Evolutionary conservation across 1,284 basidiomycete species (phyloP).

Genomic region (Ustilago sp.): DNA sequence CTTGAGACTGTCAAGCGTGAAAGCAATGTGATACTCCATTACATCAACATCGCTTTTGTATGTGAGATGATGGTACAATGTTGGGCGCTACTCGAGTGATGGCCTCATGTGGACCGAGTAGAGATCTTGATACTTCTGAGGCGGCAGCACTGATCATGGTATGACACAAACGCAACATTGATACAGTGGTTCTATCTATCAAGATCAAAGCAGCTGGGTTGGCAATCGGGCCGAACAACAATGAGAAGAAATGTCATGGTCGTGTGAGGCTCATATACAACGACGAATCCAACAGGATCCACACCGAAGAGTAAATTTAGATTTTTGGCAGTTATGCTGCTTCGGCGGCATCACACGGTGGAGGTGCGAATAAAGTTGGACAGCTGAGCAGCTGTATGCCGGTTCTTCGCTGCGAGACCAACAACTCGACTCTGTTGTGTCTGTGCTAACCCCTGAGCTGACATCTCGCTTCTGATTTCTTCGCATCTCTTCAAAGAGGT

Average conservation of each 20-base stretch:
- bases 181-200: not conserved
- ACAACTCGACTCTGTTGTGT: not conserved
- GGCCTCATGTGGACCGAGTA: too few species aligned
- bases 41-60: not conserved
- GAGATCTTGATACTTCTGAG: not conserved
- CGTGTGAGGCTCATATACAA: constrained; percentile 18
- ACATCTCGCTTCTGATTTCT: not conserved
- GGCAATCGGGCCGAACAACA: not conserved
- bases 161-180: not conserved
- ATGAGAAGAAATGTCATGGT: not conserved
- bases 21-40: not conserved
- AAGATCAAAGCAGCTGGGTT: not conserved
- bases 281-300: not conserved
- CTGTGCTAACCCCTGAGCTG: not conserved
- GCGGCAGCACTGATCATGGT: not conserved
- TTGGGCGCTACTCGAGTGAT: too few species aligned
- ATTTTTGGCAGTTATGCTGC: not conserved
- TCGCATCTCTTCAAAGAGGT: not conserved
- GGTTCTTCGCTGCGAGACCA: not conserved
- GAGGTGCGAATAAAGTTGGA: not conserved
- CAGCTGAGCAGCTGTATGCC: not conserved
- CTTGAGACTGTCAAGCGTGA: not conserved
- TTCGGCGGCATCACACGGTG: not conserved
- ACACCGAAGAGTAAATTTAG: not conserved
- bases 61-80: too few species aligned